A percentile compares a stretch with the other conserved stretches of the same genome.
phyloP scores from a whole-genome alignment of 371 early-diverging fungal genomes.

The Syncephalis fuscata region DNA sequence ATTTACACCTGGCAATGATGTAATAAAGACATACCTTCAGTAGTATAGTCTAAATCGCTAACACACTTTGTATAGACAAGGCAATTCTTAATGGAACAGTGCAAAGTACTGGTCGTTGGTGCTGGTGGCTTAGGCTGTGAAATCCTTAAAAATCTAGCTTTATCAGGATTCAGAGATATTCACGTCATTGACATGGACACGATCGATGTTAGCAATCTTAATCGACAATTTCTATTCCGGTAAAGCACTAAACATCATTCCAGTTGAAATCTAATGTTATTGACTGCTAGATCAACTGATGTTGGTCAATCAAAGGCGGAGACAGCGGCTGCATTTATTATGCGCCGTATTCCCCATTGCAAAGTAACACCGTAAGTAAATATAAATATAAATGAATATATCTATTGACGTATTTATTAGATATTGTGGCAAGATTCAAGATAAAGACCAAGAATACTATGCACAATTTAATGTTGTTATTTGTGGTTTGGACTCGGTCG shows the following conservation, averaged over 20 bases:
- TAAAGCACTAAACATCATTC: too few relatives aligned
- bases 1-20: conserved; percentile 3
- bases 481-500: conserved; percentile 89
- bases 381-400: neutral
- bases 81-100: neutral
- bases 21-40: neutral
- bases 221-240: conserved; percentile 62
- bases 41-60: neutral
- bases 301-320: conserved; percentile 69
- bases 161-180: conserved; percentile 40
- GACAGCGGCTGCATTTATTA: conserved; percentile 82
- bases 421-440: conserved; percentile 80
- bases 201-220: conserved; percentile 57
- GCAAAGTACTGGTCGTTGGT: conserved; percentile 29
- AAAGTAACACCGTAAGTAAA: conserved; percentile 62
- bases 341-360: conserved; percentile 60
- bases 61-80: neutral
- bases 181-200: conserved; percentile 69
- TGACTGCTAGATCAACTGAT: conserved; percentile 32
- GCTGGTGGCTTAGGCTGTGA: conserved; percentile 46
- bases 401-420: conserved; percentile 9
- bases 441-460: conserved; percentile 86
- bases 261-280: too few relatives aligned
- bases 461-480: conserved; percentile 71
- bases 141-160: conserved; percentile 46